phyloP scores from a whole-genome alignment of 2,329 filamentous ascomycete species.

The Paecilomyces variotii region DNA sequence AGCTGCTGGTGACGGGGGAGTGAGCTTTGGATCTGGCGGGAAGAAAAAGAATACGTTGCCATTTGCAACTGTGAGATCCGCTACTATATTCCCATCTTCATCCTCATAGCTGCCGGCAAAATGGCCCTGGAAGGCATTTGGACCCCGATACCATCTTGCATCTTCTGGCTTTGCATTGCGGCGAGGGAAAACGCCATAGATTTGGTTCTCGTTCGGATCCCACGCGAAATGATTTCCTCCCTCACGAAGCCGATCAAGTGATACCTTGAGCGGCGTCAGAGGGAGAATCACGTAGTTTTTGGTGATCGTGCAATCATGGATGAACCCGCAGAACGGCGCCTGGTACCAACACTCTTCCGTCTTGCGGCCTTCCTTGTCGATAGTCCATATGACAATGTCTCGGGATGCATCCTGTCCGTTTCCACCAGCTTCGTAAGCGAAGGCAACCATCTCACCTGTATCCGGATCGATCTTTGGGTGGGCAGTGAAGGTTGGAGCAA shows the following conservation, averaged over 20 bases:
- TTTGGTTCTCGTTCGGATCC: slow-evolving; percentile 47
- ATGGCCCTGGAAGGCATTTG: slow-evolving; percentile 41
- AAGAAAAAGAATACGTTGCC: slow-evolving; percentile 27
- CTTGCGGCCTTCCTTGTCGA: slow-evolving; percentile 37
- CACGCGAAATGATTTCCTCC: slow-evolving; percentile 47
- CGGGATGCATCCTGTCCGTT: slow-evolving; percentile 29
- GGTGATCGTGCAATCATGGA: slow-evolving; percentile 43
- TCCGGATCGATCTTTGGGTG: slow-evolving; percentile 47
- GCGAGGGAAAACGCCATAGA: slow-evolving; percentile 48
- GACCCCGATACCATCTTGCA: slow-evolving; percentile 25
- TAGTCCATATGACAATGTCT: slow-evolving; percentile 42
- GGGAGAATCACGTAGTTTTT: slow-evolving; percentile 43
- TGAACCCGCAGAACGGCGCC: slow-evolving; percentile 47
- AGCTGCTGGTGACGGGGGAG: slow-evolving; percentile 4
- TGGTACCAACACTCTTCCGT: slow-evolving; percentile 43
- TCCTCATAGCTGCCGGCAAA: slow-evolving; percentile 44
- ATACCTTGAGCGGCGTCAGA: slow-evolving; percentile 42
- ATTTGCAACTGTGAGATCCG: slow-evolving; percentile 27
- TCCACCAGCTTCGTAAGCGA: slow-evolving; percentile 43
- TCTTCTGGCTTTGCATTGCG: slow-evolving; percentile 44
- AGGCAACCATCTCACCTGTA: slow-evolving; percentile 46
- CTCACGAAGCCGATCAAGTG: slow-evolving; percentile 35
- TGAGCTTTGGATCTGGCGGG: slow-evolving; percentile 5
- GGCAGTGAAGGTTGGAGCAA: slow-evolving; percentile 42
- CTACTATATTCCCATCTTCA: slow-evolving; percentile 37